Evolutionary conservation across 1,284 basidiomycete genomes (phyloP), one percentile per base, ranked within the genome.

Genomic region (Tilletia walkeri): DNA sequence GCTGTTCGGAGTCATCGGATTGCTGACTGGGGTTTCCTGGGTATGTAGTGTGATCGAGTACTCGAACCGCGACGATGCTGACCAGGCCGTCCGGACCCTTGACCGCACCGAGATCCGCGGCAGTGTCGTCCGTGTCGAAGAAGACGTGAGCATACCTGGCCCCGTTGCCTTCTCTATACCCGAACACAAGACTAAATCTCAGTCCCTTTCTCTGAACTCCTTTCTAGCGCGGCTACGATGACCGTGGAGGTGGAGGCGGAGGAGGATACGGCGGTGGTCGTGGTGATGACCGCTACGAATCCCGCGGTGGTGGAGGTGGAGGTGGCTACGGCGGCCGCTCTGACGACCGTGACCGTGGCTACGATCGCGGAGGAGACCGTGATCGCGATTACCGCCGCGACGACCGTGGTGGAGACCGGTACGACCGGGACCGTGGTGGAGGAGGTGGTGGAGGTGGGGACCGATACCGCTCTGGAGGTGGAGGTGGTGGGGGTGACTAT

Each of bases 21-120:
- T 30, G 24, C 24, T 30, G 24, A 30, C 2, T 30, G 2, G 2
- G 24, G 24, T 30, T 30, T 30, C 24, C 24, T 30, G 24, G 24
- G 2, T 30, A 30, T 30, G 24, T 30, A 63, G 59, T 66, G 74
- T 80, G 36, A 74, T 83, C 53, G 82, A 83, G 75, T 83, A 80
- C 69, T 79, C 82, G 68, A 78, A 77, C 73, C 76, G 76, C 47
- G 81, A 83, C 20, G 82, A 83, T 71, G 76, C 76, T 65, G 80
- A 83, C 70, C 74, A 76, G 34, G 82, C 82, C 30, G 75, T 83
- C 24, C 76, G 78, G 70, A 78, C 74, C 69, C 79, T 83, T 65
- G 82, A 83, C 59, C 81, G 82, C n/a, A 73, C 73, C 68, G 80
- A 82, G 69, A 75, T 83, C 24, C 75, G 82, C 20, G 82, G 82